Percentiles rank a stretch among this genome's conserved stretches.
phyloP scores from a whole-genome alignment of 768 basidiomycete species.

The Rhodotorula toruloides region DNA sequence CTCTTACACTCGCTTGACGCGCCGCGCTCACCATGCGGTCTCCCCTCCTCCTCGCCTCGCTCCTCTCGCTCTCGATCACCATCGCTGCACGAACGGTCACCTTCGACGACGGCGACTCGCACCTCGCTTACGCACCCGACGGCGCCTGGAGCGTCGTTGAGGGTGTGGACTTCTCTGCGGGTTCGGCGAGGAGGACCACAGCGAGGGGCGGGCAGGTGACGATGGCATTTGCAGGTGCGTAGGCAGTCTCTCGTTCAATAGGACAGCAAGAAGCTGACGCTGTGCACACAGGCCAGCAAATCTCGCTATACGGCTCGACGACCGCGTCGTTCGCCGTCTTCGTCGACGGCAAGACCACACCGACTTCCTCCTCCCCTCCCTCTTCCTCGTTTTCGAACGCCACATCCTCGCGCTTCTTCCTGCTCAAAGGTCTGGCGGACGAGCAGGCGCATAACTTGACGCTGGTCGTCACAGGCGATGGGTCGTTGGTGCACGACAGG shows the following conservation, averaged over 20 bases:
- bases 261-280: no score
- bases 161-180: background rate
- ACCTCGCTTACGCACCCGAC: background rate
- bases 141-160: background rate
- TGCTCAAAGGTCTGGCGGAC: slow-evolving; percentile 3
- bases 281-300: slow-evolving; percentile 20
- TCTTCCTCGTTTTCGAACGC: no score
- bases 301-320: slow-evolving; percentile 7
- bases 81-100: background rate
- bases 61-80: background rate
- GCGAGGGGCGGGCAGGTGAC: background rate
- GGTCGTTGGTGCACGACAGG: background rate
- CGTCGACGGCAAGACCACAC: background rate
- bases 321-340: background rate
- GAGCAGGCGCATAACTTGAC: background rate
- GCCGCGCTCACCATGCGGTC: background rate
- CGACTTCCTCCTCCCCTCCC: no score
- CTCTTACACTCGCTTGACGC: background rate
- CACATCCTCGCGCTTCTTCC: background rate
- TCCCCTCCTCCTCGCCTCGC: background rate
- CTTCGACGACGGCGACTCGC: background rate
- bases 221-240: slow-evolving; percentile 9
- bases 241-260: no score
- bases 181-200: background rate
- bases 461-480: background rate